These are phyloP conservation scores for Omphalotus olearius DNA, from an alignment of 1,284 basidiomycete species.

Conservation along the genomic window DNA sequence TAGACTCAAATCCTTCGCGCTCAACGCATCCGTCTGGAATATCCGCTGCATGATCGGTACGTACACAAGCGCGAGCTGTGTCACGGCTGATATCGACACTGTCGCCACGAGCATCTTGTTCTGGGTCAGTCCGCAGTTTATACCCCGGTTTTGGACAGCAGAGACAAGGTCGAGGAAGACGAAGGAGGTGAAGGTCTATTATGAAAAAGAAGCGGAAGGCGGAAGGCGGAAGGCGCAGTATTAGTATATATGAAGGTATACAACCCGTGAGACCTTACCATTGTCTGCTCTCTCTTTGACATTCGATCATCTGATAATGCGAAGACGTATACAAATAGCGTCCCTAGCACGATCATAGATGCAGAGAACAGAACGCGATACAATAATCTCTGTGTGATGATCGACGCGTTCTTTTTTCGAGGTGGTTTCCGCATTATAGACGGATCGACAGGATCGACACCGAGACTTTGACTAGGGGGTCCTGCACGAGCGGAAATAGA, in stretches of 20 bases:
- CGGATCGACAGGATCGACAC: conserved; percentile 93
- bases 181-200: conserved; percentile 92
- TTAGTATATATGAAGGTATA: conserved; percentile 6
- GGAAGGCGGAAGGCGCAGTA: conserved; percentile 4
- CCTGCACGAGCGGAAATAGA: conserved; percentile 32
- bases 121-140: conserved; percentile 72
- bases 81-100: conserved; percentile 78
- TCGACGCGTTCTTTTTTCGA: conserved; percentile 83
- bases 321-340: conserved; percentile 83
- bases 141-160: conserved; percentile 90
- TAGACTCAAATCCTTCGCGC: conserved; percentile 63
- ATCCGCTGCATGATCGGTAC: conserved; percentile 87
- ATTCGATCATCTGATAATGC: conserved; percentile 81
- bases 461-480: conserved; percentile 92
- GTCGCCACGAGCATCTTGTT: conserved; percentile 91
- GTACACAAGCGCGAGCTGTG: conserved; percentile 86
- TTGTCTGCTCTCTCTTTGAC: conserved; percentile 87
- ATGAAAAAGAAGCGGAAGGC: no score
- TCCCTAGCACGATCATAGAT: conserved; percentile 85
- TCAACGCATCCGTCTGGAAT: conserved; percentile 89
- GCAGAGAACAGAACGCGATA: conserved; percentile 87
- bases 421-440: conserved; percentile 90
- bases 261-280: conserved; percentile 50
- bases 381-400: conserved; percentile 74
- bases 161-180: conserved; percentile 96